Conservation (phyloP, 2,329 filamentous ascomycete species). For the Sarocladiaceae sp. region DNA sequence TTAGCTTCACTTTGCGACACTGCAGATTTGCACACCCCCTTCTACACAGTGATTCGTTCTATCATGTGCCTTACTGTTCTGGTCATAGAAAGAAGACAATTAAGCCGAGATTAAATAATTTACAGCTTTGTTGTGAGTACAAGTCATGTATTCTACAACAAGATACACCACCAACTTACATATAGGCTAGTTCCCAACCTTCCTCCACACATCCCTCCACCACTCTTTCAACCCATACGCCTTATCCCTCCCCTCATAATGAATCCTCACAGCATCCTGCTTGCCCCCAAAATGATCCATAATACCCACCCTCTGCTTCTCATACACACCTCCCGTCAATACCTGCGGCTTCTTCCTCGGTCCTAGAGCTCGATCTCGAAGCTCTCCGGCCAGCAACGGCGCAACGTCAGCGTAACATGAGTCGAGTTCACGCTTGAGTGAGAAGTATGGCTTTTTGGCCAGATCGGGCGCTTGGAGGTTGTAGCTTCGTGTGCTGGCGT, state of each 20-base stretch:
- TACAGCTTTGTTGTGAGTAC: too few relatives aligned
- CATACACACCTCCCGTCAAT: slow-evolving; percentile 20
- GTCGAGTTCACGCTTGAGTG: slow-evolving; percentile 74
- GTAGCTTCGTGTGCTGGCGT: slow-evolving; percentile 77
- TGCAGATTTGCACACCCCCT: too few relatives aligned
- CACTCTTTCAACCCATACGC: slow-evolving; percentile 87
- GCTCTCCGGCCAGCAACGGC: slow-evolving; percentile 66
- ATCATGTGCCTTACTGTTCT: too few relatives aligned
- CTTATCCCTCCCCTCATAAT: slow-evolving; percentile 70
- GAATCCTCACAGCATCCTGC: slow-evolving; percentile 46
- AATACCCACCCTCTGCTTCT: slow-evolving; percentile 41
- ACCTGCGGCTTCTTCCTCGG: slow-evolving; percentile 31
- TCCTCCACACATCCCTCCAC: slow-evolving; percentile 74
- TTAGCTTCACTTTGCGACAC: too few relatives aligned
- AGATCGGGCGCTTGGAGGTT: slow-evolving; percentile 92
- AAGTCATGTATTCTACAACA: too few relatives aligned
- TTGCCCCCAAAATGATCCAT: slow-evolving; percentile 54
- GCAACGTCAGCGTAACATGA: slow-evolving; percentile 85
- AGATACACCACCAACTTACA: not conserved
- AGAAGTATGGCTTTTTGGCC: slow-evolving; percentile 90
- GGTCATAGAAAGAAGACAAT: too few relatives aligned
- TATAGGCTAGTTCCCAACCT: slow-evolving; percentile 11
- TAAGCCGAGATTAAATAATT: too few relatives aligned
- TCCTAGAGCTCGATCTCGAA: slow-evolving; percentile 60
- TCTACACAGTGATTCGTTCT: too few relatives aligned